phyloP scores from a whole-genome alignment of 371 early-diverging fungal species.

The Mortierella sp. region DNA sequence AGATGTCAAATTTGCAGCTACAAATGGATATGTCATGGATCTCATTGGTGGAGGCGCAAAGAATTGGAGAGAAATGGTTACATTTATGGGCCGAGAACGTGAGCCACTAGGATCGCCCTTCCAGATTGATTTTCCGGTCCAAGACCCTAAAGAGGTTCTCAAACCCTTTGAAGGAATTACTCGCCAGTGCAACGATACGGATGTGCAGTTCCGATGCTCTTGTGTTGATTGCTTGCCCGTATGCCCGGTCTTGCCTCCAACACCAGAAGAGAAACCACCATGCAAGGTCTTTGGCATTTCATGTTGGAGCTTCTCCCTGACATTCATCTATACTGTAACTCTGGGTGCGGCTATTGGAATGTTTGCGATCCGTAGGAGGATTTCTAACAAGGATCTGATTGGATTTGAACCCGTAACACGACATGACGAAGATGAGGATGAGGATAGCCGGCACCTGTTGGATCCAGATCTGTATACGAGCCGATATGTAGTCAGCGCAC shows the following conservation, averaged over 20 bases:
- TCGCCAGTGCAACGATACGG: slow-evolving; percentile 70
- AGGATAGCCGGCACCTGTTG: slow-evolving; percentile 59
- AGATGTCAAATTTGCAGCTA: slow-evolving; percentile 79
- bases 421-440: slow-evolving; percentile 60
- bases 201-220: slow-evolving; percentile 71
- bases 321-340: slow-evolving; percentile 63
- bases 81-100: slow-evolving; percentile 74
- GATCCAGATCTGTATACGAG: slow-evolving; percentile 71
- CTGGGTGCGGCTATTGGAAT: slow-evolving; percentile 55
- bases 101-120: slow-evolving; percentile 77
- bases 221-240: slow-evolving; percentile 79
- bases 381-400: slow-evolving; percentile 54
- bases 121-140: slow-evolving; percentile 74
- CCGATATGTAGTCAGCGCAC: slow-evolving; percentile 71
- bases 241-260: slow-evolving; percentile 70
- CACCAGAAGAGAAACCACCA: slow-evolving; percentile 62
- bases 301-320: slow-evolving; percentile 73
- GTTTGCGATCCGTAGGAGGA: slow-evolving; percentile 49
- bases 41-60: slow-evolving; percentile 82
- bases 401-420: slow-evolving; percentile 67
- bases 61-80: slow-evolving; percentile 74
- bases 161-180: slow-evolving; percentile 62
- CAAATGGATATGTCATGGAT: slow-evolving; percentile 81
- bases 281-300: slow-evolving; percentile 67
- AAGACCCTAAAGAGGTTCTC: slow-evolving; percentile 43